phyloP scores from a whole-genome alignment of 2,329 filamentous ascomycete species.

The Penicillium glabrum region DNA sequence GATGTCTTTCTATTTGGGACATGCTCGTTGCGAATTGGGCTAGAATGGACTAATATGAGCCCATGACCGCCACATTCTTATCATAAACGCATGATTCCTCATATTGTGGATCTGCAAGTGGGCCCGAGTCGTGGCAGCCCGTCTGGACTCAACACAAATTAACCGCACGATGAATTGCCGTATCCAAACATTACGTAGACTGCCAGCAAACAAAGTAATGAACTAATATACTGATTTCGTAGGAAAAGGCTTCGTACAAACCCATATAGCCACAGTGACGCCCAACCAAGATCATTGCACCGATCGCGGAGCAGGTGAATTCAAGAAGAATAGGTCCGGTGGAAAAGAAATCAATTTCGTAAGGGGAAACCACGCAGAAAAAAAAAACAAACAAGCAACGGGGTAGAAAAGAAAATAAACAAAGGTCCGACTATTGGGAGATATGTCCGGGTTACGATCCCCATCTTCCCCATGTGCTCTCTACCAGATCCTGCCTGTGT shows the following conservation, averaged over 20 bases:
- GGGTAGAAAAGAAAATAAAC: constrained; percentile 17
- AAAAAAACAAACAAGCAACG: constrained; percentile 18
- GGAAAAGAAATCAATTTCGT: constrained; percentile 26
- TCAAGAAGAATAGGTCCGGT: constrained; percentile 15
- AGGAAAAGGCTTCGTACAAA: constrained; percentile 19
- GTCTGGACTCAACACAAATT: neutral
- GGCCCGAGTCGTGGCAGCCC: constrained; percentile 10
- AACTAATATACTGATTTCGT: constrained; percentile 15
- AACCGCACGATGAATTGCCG: neutral
- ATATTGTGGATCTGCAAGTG: constrained; percentile 14
- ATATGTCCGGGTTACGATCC: constrained; percentile 19
- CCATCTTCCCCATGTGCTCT: constrained; percentile 26
- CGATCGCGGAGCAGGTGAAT: constrained; percentile 13
- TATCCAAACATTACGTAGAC: neutral
- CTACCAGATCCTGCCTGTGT: constrained; percentile 34
- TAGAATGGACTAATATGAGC: neutral
- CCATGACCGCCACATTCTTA: neutral
- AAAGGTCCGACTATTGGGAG: constrained; percentile 25
- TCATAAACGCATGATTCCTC: neutral
- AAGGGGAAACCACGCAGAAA: constrained; percentile 12
- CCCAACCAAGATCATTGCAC: constrained; percentile 22
- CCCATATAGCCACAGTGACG: constrained; percentile 22
- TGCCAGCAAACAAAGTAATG: neutral
- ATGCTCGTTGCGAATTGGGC: neutral
- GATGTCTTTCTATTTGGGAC: neutral